Evolutionary conservation across 2,329 filamentous ascomycete species (phyloP).

Genomic region (Esteya vermicola): DNA sequence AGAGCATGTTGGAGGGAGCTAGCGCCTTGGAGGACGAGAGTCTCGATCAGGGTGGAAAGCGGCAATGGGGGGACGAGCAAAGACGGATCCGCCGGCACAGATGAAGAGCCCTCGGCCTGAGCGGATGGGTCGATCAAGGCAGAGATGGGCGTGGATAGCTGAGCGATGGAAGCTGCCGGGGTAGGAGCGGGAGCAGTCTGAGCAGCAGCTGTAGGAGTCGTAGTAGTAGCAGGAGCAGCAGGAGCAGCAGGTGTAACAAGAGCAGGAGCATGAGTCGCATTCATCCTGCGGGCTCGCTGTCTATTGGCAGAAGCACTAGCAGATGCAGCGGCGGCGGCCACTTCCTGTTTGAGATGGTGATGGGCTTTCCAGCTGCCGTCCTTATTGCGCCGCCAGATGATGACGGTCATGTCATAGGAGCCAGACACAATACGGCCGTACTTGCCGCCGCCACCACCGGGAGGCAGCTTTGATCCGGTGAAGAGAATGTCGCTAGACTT

Average conservation of each 20-base stretch:
- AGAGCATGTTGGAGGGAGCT: constrained; percentile 31
- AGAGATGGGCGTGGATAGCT: too few species aligned
- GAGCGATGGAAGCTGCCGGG: too few species aligned
- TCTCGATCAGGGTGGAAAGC: constrained; percentile 39
- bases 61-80: too few species aligned
- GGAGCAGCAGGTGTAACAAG: too few species aligned
- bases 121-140: too few species aligned
- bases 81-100: too few species aligned
- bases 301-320: not conserved
- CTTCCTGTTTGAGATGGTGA: constrained; percentile 62
- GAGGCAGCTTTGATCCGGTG: constrained; percentile 74
- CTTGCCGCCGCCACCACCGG: constrained; percentile 75
- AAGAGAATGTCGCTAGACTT: constrained; percentile 69
- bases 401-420: constrained; percentile 89
- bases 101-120: too few species aligned
- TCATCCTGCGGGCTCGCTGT: too few species aligned
- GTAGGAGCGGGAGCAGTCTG: too few species aligned
- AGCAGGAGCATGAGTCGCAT: too few species aligned
- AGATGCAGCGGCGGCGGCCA: constrained; percentile 40
- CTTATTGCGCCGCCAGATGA: constrained; percentile 81
- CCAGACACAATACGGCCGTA: constrained; percentile 95
- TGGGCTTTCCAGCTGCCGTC: constrained; percentile 74
- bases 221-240: too few species aligned
- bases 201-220: too few species aligned
- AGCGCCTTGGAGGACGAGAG: constrained; percentile 34